Conservation (phyloP, 305 asterid species). For the Striga hermonthica region DNA sequence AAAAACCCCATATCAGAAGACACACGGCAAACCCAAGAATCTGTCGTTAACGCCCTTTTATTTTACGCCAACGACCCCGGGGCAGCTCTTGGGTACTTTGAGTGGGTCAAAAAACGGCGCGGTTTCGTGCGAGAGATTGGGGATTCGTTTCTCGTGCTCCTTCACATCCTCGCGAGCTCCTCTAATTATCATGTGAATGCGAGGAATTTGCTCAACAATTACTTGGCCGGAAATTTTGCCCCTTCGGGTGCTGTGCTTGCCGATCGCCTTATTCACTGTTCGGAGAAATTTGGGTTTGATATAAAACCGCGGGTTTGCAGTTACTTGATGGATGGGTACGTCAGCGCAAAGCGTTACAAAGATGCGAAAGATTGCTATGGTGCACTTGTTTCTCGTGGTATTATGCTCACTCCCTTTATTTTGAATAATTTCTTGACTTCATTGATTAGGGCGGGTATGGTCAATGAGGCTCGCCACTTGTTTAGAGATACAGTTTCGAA, state of each 20-base stretch:
- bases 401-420: slow-evolving; percentile 33
- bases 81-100: slow-evolving; percentile 53
- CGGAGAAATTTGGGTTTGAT: slow-evolving; percentile 48
- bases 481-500: slow-evolving; percentile 42
- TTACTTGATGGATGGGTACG: slow-evolving; percentile 53
- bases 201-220: slow-evolving; percentile 39
- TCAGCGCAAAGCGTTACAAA: slow-evolving; percentile 40
- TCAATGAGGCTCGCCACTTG: slow-evolving; percentile 41
- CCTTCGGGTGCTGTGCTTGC: slow-evolving; percentile 41
- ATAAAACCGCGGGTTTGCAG: slow-evolving; percentile 42
- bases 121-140: slow-evolving; percentile 46
- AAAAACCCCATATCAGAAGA: slow-evolving; percentile 28
- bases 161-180: slow-evolving; percentile 63
- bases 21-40: slow-evolving; percentile 27
- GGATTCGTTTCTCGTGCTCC: slow-evolving; percentile 60
- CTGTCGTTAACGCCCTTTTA: slow-evolving; percentile 48
- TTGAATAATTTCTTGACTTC: slow-evolving; percentile 48
- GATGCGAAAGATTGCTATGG: slow-evolving; percentile 63
- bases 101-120: slow-evolving; percentile 36
- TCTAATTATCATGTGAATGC: slow-evolving; percentile 35
- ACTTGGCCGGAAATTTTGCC: slow-evolving; percentile 43
- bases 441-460: slow-evolving; percentile 47
- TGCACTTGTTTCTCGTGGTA: slow-evolving; percentile 43
- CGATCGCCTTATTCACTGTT: slow-evolving; percentile 43
- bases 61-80: slow-evolving; percentile 49